phyloP scores from a whole-genome alignment of 257 asterid genomes.

The Avicennia marina region DNA sequence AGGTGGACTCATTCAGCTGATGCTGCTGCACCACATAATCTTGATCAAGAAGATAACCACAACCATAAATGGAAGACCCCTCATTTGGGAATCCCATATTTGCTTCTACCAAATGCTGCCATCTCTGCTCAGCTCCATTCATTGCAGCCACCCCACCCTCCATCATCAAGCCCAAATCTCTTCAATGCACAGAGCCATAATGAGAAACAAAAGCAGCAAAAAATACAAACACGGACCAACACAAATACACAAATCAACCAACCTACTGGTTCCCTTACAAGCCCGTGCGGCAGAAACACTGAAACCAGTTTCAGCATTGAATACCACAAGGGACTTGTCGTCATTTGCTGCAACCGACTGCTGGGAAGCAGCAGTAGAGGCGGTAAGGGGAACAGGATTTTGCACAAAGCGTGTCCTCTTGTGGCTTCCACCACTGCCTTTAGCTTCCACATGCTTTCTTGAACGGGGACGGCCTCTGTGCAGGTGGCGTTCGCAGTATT shows the following conservation, averaged over 20 bases:
- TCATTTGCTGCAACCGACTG: constrained; percentile 18
- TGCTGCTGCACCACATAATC: constrained; percentile 31
- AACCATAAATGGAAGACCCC: constrained; percentile 23
- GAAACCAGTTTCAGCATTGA: constrained; percentile 23
- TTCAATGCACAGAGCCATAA: constrained; percentile 21
- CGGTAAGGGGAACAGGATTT: no score
- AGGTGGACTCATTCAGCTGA: constrained; percentile 26
- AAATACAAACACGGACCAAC: no score
- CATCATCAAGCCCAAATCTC: constrained; percentile 48
- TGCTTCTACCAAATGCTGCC: constrained; percentile 41
- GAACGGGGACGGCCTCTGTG: constrained; percentile 95
- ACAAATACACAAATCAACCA: not conserved
- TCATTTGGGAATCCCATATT: constrained; percentile 31
- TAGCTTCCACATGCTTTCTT: constrained; percentile 97
- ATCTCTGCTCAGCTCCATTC: no score
- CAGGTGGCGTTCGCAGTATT: constrained; percentile 91
- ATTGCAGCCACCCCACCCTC: no score
- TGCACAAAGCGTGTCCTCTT: constrained; percentile 43
- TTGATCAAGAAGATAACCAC: constrained; percentile 23
- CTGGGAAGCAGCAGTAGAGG: no score
- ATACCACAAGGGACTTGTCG: constrained; percentile 21
- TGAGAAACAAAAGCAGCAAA: not conserved
- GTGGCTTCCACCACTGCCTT: constrained; percentile 22
- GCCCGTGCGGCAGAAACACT: constrained; percentile 25
- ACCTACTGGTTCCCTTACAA: constrained; percentile 24